Conservation (phyloP, 805 yeast species). For the Candida coleopterorum region DNA sequence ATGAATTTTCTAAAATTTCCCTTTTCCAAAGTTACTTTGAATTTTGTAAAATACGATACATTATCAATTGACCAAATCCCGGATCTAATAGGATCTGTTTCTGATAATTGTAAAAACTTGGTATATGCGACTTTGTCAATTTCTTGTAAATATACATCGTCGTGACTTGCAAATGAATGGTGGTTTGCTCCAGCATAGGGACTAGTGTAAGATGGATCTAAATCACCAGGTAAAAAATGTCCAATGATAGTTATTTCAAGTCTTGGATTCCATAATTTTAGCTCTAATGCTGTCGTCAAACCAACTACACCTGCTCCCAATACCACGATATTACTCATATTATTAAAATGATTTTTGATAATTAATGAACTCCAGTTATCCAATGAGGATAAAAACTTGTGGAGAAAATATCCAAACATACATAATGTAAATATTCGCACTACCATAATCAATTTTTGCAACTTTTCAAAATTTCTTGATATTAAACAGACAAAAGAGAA, state of each 20-base stretch:
- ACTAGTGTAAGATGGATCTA: conserved; percentile 48
- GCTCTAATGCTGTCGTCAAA: conserved; percentile 29
- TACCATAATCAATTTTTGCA: too few species aligned
- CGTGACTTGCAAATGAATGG: conserved; percentile 50
- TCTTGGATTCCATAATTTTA: conserved; percentile 17
- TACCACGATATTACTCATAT: conserved; percentile 12
- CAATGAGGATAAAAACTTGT: background rate
- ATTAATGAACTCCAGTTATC: background rate
- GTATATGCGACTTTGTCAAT: conserved; percentile 47
- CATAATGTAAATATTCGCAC: too few species aligned
- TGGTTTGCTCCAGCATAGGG: conserved; percentile 75
- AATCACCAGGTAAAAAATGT: conserved; percentile 52
- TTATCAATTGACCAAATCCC: conserved; percentile 38
- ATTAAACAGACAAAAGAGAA: too few species aligned
- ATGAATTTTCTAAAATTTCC: conserved; percentile 8
- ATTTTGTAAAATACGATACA: conserved; percentile 14
- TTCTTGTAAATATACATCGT: conserved; percentile 33
- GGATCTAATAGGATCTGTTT: conserved; percentile 37
- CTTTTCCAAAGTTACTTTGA: conserved; percentile 7
- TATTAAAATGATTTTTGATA: background rate
- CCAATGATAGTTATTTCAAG: conserved; percentile 28
- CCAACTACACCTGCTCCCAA: conserved; percentile 38
- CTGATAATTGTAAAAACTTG: conserved; percentile 43
- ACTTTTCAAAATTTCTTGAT: too few species aligned
- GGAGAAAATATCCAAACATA: background rate